Percentiles rank a stretch among this genome's conserved stretches.
These are phyloP conservation scores for Dictyostelium intermedium DNA, from an alignment of 78 protist species.

Conservation along the genomic window DNA sequence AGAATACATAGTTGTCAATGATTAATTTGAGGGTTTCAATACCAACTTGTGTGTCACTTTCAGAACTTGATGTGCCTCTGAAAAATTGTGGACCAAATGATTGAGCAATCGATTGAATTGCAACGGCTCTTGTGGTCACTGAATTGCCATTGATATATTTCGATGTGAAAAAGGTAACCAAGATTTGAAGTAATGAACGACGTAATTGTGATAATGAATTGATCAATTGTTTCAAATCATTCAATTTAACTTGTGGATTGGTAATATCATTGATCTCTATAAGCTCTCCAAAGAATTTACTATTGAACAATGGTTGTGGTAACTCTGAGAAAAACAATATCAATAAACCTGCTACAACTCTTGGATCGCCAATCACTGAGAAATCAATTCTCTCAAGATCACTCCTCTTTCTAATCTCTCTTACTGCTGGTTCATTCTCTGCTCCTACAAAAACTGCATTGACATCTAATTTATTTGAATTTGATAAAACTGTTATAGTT, in stretches of 20 bases:
- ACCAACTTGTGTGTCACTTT: not conserved
- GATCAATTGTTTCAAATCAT: conserved; percentile 22
- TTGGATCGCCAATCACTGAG: conserved; percentile 15
- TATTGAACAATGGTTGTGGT: conserved; percentile 74
- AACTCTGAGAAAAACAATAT: conserved; percentile 40
- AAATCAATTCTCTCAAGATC: conserved; percentile 35
- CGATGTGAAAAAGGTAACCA: conserved; percentile 35
- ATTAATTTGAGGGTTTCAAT: conserved; percentile 24
- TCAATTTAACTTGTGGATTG: conserved; percentile 40
- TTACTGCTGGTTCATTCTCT: conserved; percentile 20
- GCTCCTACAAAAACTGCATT: conserved; percentile 27
- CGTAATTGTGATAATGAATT: conserved; percentile 32
- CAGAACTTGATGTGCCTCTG: not conserved
- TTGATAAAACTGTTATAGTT: conserved; percentile 33
- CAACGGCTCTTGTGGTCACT: not conserved
- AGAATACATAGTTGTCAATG: conserved; percentile 41
- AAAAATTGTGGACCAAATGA: conserved; percentile 51
- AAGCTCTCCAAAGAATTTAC: conserved; percentile 39
- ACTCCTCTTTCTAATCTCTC: not conserved
- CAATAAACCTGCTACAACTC: conserved; percentile 55
- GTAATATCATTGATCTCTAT: conserved; percentile 45
- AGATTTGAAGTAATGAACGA: conserved; percentile 20
- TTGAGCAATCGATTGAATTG: not conserved
- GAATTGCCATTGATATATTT: conserved; percentile 29
- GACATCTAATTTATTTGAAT: conserved; percentile 58